Evolutionary conservation across 306 rosid genomes (phyloP).

Genomic region (Prunus mira): DNA sequence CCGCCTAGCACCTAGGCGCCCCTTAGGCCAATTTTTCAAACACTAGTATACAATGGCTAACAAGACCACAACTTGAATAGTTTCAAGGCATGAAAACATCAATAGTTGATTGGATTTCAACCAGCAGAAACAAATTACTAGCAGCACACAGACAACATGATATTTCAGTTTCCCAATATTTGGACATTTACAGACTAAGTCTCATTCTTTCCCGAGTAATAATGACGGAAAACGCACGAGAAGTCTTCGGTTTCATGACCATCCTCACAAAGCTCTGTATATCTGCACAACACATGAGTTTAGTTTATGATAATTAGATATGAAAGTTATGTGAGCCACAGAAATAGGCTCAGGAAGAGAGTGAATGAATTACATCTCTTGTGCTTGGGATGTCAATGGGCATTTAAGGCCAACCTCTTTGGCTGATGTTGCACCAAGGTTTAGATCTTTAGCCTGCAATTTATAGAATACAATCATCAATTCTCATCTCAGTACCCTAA

Average conservation of each 20-base stretch:
- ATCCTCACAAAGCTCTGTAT: slow-evolving; percentile 52
- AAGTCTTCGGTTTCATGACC: slow-evolving; percentile 71
- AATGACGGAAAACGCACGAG: slow-evolving; percentile 77
- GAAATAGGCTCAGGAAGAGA: not conserved
- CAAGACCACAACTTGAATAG: no score
- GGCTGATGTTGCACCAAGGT: slow-evolving; percentile 79
- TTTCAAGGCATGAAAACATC: not conserved
- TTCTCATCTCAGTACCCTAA: not conserved
- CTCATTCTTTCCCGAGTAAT: slow-evolving; percentile 63
- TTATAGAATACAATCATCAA: not conserved
- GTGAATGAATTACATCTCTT: slow-evolving; percentile 59
- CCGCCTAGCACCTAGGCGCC: no score
- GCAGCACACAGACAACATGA: not conserved
- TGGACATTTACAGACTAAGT: slow-evolving; percentile 5
- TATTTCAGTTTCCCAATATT: not conserved
- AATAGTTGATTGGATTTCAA: not conserved
- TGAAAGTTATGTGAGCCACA: not conserved
- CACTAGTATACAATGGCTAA: no score
- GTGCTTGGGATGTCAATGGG: slow-evolving; percentile 69
- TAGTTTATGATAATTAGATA: not conserved
- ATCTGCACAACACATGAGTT: slow-evolving; percentile 41
- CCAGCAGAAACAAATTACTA: not conserved
- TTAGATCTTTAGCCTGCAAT: slow-evolving; percentile 76
- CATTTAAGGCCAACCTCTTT: slow-evolving; percentile 47
- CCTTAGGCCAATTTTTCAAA: no score